phyloP scores from a whole-genome alignment of 495 filamentous ascomycete genomes.

The Penicillium egyptiacum region DNA sequence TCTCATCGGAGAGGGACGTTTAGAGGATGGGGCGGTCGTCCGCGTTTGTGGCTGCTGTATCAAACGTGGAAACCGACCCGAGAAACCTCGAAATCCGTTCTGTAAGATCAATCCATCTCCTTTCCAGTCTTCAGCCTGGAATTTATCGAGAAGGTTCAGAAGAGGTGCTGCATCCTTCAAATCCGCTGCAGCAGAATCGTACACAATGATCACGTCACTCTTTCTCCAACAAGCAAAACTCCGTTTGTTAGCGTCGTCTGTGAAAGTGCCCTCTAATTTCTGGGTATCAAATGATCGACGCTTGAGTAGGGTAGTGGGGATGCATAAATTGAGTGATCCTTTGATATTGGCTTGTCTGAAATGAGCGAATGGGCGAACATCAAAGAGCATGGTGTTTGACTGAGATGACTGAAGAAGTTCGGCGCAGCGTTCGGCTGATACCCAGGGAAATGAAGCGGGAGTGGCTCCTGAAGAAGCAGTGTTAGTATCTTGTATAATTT shows the following conservation, averaged over 20 bases:
- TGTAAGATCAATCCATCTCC: constrained; percentile 71
- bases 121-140: constrained; percentile 77
- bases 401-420: constrained; percentile 60
- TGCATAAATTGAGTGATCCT: constrained; percentile 86
- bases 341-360: constrained; percentile 71
- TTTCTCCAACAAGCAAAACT: constrained; percentile 77
- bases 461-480: neutral
- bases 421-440: constrained; percentile 63
- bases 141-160: constrained; percentile 88
- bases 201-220: constrained; percentile 77
- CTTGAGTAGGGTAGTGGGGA: constrained; percentile 92
- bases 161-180: constrained; percentile 75
- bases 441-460: constrained; percentile 40
- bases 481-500: constrained; percentile 4
- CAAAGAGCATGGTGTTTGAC: constrained; percentile 70
- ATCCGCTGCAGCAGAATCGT: constrained; percentile 74
- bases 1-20: constrained; percentile 47
- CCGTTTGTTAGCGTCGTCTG: constrained; percentile 65
- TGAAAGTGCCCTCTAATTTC: constrained; percentile 86
- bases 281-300: constrained; percentile 87
- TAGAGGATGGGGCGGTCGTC: constrained; percentile 31
- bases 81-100: constrained; percentile 56
- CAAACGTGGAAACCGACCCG: constrained; percentile 48
- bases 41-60: constrained; percentile 30
- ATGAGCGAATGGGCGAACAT: constrained; percentile 83